Base-by-base conservation (phyloP, 2,329 filamentous ascomycete genomes). In the Talaromyces sp. region DNA sequence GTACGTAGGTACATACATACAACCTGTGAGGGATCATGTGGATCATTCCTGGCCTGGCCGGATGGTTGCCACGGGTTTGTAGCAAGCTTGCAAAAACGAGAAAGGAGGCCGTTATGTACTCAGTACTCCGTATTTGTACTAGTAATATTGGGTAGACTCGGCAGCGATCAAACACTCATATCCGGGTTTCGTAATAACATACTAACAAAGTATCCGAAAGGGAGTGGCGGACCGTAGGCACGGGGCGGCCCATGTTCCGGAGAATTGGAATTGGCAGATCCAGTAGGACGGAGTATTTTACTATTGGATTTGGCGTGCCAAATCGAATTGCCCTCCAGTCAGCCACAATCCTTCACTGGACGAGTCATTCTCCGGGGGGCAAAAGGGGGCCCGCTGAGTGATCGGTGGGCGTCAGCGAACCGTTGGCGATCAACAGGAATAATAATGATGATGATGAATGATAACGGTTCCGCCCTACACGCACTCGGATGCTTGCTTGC, bases 181-280 rank as follows among this genome's bases (percentile, higher is more conserved):
- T 47, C 18, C 8, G 44, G 44, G 5, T 16, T 23, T 36, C 33
- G 33, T 36, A 36, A 36, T 10, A 27, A 18, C 23, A 47, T 16
- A 12, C 33, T 36, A 12, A n/a, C 40, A 47, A 47, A 47, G 44
- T 27, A 27, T 47, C 44, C 44, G 44, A 27, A 47, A 47, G 23
- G 44, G 44, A 27, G 18, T 47, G 44, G 54, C 60, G 60, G 55
- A 40, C 34, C 54, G 59, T 47, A 34, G 60, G 54, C 60, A 61
- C 59, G 59, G 59, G 59, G 60, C 60, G 60, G 60, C 47, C 60
- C 60, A 54, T 58, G 55, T 56, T 54, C 59, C 47, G 60, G 55
- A 57, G 47, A 57, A 27, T 56, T 56, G 55, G 55, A 42, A 30
- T 44, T 18, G 53, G 53, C 23, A 54, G 31, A 40, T 40, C 53